phyloP scores from a whole-genome alignment of 129 eudicot genomes.

The Kitagawia praeruptora region DNA sequence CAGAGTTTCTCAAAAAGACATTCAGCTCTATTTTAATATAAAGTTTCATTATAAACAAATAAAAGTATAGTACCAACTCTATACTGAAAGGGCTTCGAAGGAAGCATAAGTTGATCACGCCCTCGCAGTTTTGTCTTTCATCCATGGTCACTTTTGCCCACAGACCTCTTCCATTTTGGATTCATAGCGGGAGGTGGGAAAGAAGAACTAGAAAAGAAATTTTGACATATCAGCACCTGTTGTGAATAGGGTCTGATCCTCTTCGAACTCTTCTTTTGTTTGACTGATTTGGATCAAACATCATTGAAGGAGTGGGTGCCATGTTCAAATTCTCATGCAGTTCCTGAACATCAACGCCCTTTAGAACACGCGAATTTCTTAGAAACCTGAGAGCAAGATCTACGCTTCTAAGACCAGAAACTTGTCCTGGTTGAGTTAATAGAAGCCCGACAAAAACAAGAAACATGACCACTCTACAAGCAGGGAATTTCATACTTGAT shows the following conservation, averaged over 20 bases:
- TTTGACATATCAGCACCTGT: conserved; percentile 34
- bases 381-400: conserved; percentile 42
- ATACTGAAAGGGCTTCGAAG: conserved; percentile 19
- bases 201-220: background rate
- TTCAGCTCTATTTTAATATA: conserved; percentile 21
- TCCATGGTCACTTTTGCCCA: background rate
- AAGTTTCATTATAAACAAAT: conserved; percentile 10
- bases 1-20: conserved; percentile 12
- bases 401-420: conserved; percentile 31
- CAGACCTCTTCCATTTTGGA: conserved; percentile 1
- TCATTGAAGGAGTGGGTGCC: conserved; percentile 55
- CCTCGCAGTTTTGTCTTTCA: background rate
- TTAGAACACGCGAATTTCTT: conserved; percentile 34
- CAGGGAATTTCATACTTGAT: conserved; percentile 23
- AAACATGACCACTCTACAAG: conserved; percentile 29
- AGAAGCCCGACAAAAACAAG: conserved; percentile 39
- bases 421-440: conserved; percentile 28
- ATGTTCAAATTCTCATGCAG: conserved; percentile 24
- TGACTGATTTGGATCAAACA: conserved; percentile 53
- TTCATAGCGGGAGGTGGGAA: background rate
- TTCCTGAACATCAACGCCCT: conserved; percentile 25
- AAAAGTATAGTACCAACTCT: conserved; percentile 24
- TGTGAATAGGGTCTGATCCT: conserved; percentile 85
- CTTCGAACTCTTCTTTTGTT: conserved; percentile 58
- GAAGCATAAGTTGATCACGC: conserved; percentile 12